A percentile compares a stretch with the other conserved stretches of the same genome.
Conservation (phyloP, 1,284 basidiomycete species). For the Cutaneotrichosporon spelunceum region DNA sequence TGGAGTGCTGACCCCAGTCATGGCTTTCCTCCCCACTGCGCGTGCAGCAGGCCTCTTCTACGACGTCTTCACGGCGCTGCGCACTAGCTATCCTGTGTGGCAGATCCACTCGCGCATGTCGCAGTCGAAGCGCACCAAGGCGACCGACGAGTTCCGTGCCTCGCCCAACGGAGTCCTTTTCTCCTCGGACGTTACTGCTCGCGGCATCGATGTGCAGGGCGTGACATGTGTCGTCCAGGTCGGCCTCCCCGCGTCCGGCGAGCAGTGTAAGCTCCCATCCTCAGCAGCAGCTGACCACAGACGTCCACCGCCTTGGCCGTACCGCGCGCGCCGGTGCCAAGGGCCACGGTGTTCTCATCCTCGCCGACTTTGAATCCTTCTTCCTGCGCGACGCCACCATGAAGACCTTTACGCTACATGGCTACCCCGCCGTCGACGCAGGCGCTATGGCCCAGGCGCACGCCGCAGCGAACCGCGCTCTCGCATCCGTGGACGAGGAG, state of each 20-base stretch:
- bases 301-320: slow-evolving; percentile 55
- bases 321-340: slow-evolving; percentile 56
- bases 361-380: slow-evolving; percentile 58
- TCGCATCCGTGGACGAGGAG: slow-evolving; percentile 41
- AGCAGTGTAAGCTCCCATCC: slow-evolving; percentile 47
- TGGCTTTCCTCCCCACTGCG: slow-evolving; percentile 68
- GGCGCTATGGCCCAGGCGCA: slow-evolving; percentile 20
- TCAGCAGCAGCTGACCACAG: slow-evolving; percentile 21
- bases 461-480: slow-evolving; percentile 37
- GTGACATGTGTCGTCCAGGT: slow-evolving; percentile 59
- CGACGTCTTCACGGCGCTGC: slow-evolving; percentile 52
- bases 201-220: slow-evolving; percentile 55
- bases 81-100: slow-evolving; percentile 35
- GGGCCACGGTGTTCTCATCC: slow-evolving; percentile 60
- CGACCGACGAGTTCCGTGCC: slow-evolving; percentile 58
- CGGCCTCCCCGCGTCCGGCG: slow-evolving; percentile 51
- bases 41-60: slow-evolving; percentile 60
- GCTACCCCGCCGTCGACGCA: slow-evolving; percentile 26
- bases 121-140: slow-evolving; percentile 52
- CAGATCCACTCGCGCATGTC: slow-evolving; percentile 50
- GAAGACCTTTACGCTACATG: slow-evolving; percentile 52
- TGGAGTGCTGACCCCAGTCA: slow-evolving; percentile 44
- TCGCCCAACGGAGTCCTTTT: slow-evolving; percentile 55
- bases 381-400: slow-evolving; percentile 58
- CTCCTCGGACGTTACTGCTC: slow-evolving; percentile 56